Percentiles rank a stretch among this genome's conserved stretches.
Conservation (phyloP, 768 basidiomycete species). For the Suillus sp. region DNA sequence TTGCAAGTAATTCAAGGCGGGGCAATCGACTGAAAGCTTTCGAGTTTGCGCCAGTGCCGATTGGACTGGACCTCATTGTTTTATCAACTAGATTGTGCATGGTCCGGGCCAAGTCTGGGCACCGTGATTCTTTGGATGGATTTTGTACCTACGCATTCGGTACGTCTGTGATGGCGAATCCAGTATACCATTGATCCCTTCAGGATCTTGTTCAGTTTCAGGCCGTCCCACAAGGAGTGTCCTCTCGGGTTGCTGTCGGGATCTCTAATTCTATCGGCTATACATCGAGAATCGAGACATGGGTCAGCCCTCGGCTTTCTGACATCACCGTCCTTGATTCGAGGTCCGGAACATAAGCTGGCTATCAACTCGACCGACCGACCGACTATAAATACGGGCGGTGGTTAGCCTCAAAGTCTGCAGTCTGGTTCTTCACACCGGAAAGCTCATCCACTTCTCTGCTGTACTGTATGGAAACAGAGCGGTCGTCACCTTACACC, state of each 20-base stretch:
- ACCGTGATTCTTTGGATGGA: not conserved
- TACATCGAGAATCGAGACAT: not conserved
- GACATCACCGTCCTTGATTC: conserved; percentile 1
- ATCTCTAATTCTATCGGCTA: not conserved
- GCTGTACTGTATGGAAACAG: not conserved
- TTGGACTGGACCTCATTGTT: not conserved
- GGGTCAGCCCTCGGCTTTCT: not conserved
- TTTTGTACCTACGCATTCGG: not conserved
- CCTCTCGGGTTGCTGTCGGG: not conserved
- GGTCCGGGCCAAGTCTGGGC: not conserved
- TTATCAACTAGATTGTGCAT: not conserved
- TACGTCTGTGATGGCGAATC: conserved; percentile 2
- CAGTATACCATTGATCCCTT: not conserved
- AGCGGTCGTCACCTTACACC: not conserved
- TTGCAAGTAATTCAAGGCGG: not conserved
- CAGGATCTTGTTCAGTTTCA: not conserved
- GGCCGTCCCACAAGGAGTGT: not conserved
- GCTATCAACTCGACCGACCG: not conserved
- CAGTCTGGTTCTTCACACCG: not conserved
- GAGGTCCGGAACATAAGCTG: not conserved
- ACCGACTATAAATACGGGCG: conserved; percentile 2
- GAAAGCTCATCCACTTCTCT: not conserved
- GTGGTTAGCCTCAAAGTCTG: not conserved
- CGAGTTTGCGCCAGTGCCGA: not conserved
- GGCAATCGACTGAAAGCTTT: conserved; percentile 1